Percentiles rank a stretch among this genome's conserved stretches.
phyloP scores from a whole-genome alignment of 129 eudicot species.

The Cynara cardunculus region DNA sequence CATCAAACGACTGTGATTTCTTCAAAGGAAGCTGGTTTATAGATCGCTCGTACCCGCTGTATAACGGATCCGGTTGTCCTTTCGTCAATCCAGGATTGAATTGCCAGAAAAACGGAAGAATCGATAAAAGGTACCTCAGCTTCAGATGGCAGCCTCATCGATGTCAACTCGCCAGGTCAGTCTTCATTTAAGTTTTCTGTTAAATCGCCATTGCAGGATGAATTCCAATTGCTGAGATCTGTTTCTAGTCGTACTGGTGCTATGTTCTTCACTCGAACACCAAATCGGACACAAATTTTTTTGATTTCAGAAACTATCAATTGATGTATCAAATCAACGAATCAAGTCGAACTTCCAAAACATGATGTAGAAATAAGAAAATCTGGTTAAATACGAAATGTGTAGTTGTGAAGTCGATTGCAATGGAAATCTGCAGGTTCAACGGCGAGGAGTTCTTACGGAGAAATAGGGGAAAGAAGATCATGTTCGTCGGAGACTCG shows the following conservation, averaged over 20 bases:
- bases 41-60: slow-evolving; percentile 34
- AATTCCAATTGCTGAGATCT: neutral
- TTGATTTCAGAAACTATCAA: neutral
- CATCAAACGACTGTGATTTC: slow-evolving; percentile 25
- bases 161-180: slow-evolving; percentile 56
- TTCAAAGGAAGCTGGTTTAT: slow-evolving; percentile 50
- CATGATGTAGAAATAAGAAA: neutral
- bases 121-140: slow-evolving; percentile 35
- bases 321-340: neutral
- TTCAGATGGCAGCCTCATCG: slow-evolving; percentile 70
- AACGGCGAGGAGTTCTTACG: slow-evolving; percentile 55
- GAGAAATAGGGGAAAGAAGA: slow-evolving; percentile 55
- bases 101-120: slow-evolving; percentile 45
- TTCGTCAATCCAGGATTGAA: slow-evolving; percentile 42
- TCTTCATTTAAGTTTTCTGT: neutral
- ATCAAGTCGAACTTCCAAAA: neutral
- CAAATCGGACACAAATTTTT: neutral
- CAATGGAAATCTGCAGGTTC: slow-evolving; percentile 36
- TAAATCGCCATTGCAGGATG: neutral
- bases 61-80: slow-evolving; percentile 45
- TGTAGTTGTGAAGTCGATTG: neutral
- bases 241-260: neutral
- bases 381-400: neutral
- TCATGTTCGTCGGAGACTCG: slow-evolving; percentile 93
- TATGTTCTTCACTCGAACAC: neutral